A percentile compares a stretch with the other conserved stretches of the same genome.
phyloP scores from a whole-genome alignment of 106 monocot genomes.

The Cymbidium sinense region DNA sequence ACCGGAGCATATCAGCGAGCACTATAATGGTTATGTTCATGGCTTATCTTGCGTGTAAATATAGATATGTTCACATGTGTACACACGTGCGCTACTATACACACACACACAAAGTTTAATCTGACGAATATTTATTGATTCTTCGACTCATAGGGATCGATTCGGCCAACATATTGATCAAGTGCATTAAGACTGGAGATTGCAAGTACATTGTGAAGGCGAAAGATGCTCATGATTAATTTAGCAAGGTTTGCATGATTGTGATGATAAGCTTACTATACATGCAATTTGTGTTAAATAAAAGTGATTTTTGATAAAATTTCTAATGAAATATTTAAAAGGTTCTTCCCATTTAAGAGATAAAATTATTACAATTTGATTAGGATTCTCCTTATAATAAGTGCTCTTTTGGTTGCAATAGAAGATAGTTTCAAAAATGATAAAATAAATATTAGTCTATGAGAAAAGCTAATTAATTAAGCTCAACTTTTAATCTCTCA shows the following conservation, averaged over 20 bases:
- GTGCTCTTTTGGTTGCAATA: too few species aligned
- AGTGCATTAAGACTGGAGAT: conserved; percentile 31
- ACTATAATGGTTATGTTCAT: conserved; percentile 89
- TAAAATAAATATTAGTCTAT: too few species aligned
- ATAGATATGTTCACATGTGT: neutral
- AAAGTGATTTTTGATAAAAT: too few species aligned
- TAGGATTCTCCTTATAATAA: too few species aligned
- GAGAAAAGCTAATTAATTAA: too few species aligned
- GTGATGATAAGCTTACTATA: neutral
- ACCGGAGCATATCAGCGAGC: conserved; percentile 81
- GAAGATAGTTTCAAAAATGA: too few species aligned
- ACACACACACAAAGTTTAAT: neutral
- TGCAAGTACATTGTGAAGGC: conserved; percentile 19
- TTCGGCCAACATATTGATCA: conserved; percentile 60
- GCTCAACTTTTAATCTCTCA: too few species aligned
- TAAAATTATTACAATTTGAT: too few species aligned
- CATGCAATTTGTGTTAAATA: too few species aligned
- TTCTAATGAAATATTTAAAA: too few species aligned
- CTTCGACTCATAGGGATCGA: conserved; percentile 37
- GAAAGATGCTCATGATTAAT: neutral
- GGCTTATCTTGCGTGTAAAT: conserved; percentile 68
- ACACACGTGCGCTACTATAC: too few species aligned
- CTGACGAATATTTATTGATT: neutral
- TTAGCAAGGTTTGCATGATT: neutral
- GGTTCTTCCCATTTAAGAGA: too few species aligned